Conservation (phyloP, 2,329 filamentous ascomycete genomes). For the Lecanicillium sp. region DNA sequence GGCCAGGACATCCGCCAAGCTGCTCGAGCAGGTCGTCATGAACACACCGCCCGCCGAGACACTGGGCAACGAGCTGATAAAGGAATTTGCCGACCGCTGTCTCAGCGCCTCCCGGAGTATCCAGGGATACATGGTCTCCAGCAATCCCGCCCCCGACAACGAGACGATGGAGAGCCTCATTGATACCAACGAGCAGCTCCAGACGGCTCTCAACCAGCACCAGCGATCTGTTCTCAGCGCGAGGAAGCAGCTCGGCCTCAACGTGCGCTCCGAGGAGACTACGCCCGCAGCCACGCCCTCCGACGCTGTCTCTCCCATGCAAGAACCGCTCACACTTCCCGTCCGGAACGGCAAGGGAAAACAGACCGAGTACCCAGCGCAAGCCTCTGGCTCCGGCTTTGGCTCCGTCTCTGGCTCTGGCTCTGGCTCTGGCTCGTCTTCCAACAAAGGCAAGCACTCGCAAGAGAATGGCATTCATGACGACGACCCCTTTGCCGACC, state of each 20-base stretch:
- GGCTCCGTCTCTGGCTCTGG: slow-evolving; percentile 19
- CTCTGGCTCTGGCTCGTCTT: slow-evolving; percentile 17
- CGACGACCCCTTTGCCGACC: slow-evolving; percentile 27
- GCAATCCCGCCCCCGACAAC: slow-evolving; percentile 78
- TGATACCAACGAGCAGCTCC: slow-evolving; percentile 88
- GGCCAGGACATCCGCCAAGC: slow-evolving; percentile 80
- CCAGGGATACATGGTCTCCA: slow-evolving; percentile 76
- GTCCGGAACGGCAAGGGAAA: slow-evolving; percentile 30
- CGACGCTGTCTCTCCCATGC: slow-evolving; percentile 3
- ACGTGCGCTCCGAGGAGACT: slow-evolving; percentile 24
- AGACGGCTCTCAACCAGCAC: slow-evolving; percentile 74
- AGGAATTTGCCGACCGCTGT: slow-evolving; percentile 86
- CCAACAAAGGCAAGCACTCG: slow-evolving; percentile 14
- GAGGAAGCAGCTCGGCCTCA: slow-evolving; percentile 46
- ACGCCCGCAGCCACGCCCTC: slow-evolving; percentile 19
- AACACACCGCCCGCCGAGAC: slow-evolving; percentile 74
- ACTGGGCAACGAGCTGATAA: slow-evolving; percentile 77
- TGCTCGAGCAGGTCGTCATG: slow-evolving; percentile 86
- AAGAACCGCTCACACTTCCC: slow-evolving; percentile 13
- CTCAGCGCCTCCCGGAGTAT: slow-evolving; percentile 73
- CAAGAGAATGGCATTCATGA: slow-evolving; percentile 15
- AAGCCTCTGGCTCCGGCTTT: slow-evolving; percentile 22
- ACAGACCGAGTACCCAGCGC: slow-evolving; percentile 18
- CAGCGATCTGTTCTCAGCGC: slow-evolving; percentile 70
- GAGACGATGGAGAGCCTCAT: slow-evolving; percentile 91